These are phyloP conservation scores for Sphagnum magellanicum DNA, from an alignment of 228 moss, liverwort and hornwort genomes.

Conservation along the genomic window DNA sequence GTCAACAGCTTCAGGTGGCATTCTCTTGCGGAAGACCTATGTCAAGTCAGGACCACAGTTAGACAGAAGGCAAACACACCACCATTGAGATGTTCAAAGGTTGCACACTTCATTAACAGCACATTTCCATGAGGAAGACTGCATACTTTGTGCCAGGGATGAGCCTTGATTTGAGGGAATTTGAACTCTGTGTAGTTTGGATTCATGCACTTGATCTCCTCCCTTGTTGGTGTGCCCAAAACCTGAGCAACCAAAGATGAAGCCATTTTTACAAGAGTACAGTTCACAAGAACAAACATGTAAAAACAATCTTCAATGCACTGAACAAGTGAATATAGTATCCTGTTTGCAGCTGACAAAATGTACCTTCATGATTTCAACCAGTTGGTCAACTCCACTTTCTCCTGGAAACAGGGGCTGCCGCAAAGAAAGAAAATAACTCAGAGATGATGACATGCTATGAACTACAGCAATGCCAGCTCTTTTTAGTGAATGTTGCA, in stretches of 20 bases:
- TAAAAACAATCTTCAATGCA: neutral
- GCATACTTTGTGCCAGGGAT: constrained; percentile 57
- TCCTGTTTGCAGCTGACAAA: neutral
- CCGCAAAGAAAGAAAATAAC: neutral
- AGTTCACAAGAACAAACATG: neutral
- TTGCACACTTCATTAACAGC: neutral
- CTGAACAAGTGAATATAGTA: neutral
- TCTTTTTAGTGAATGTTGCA: neutral
- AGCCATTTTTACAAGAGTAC: too few relatives aligned
- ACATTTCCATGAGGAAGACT: neutral
- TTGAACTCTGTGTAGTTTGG: constrained; percentile 60
- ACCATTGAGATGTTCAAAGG: neutral
- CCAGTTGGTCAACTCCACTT: constrained; percentile 57
- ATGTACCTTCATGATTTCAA: constrained; percentile 52
- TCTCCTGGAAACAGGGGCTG: constrained; percentile 61
- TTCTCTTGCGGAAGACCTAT: constrained; percentile 57
- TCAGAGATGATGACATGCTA: neutral
- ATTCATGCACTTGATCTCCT: constrained; percentile 64
- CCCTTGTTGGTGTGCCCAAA: constrained; percentile 53
- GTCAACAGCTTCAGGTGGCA: constrained; percentile 60
- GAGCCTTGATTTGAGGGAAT: constrained; percentile 57
- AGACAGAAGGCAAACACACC: too few relatives aligned
- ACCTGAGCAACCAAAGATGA: constrained; percentile 14
- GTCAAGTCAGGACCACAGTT: too few relatives aligned
- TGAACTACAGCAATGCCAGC: too few relatives aligned